phyloP scores from a whole-genome alignment of 371 early-diverging fungal genomes.

The Mortierella sp. region DNA sequence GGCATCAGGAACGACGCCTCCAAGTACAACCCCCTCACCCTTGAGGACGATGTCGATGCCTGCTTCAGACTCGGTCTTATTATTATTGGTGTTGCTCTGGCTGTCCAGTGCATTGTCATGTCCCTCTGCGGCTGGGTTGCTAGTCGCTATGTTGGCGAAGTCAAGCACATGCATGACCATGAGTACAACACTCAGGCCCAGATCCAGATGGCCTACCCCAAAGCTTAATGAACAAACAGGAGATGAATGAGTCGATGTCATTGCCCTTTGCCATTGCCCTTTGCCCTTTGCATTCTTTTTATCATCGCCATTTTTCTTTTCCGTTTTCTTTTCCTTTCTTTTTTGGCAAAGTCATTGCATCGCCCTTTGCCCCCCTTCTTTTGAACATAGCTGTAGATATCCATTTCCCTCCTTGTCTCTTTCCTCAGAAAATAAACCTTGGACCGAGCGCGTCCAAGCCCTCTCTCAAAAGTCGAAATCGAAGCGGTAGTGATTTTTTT shows the following conservation, averaged over 20 bases:
- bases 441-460: background rate
- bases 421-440: background rate
- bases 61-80: conserved; percentile 15
- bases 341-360: background rate
- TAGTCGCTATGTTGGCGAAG: conserved; percentile 21
- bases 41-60: conserved; percentile 5
- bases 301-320: conserved; percentile 5
- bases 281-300: background rate
- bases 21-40: background rate
- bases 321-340: background rate
- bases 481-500: too few relatives aligned
- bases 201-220: conserved; percentile 7
- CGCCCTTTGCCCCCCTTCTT: background rate
- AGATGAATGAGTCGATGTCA: background rate
- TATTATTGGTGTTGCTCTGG: conserved; percentile 6
- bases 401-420: background rate
- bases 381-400: conserved; percentile 10
- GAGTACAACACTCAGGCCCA: background rate
- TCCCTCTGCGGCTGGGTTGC: conserved; percentile 24
- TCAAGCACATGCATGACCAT: conserved; percentile 29
- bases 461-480: background rate
- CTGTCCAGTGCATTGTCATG: conserved; percentile 14
- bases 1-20: background rate
- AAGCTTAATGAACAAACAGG: background rate
- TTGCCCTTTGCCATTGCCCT: background rate